These are phyloP conservation scores for Pseudogymnoascus sp. DNA, from an alignment of 2,329 filamentous ascomycete species.

Conservation along the genomic window DNA sequence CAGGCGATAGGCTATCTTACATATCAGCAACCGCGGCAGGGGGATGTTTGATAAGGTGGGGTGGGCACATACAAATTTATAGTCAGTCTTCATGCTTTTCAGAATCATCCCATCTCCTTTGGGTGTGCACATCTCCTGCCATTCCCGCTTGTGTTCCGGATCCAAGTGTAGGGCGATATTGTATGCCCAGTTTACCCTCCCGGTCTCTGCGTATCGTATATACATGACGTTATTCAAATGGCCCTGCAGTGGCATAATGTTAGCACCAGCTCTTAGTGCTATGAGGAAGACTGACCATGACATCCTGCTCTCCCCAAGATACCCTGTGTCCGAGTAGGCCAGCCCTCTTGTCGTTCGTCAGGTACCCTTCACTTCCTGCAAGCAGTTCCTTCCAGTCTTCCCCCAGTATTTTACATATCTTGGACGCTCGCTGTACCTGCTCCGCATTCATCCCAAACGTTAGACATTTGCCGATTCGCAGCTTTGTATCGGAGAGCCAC, in stretches of 20 bases:
- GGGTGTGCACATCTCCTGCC: conserved; percentile 62
- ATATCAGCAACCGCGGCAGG: background rate
- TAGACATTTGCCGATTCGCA: conserved; percentile 65
- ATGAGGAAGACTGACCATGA: conserved; percentile 41
- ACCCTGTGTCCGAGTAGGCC: conserved; percentile 61
- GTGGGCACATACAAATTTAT: conserved; percentile 65
- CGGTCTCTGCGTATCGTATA: conserved; percentile 74
- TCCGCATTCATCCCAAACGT: conserved; percentile 57
- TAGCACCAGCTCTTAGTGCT: conserved; percentile 1
- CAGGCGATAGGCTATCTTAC: conserved; percentile 66
- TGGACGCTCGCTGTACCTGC: conserved; percentile 51
- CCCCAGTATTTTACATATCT: conserved; percentile 52
- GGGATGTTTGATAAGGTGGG: background rate
- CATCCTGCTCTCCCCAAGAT: conserved; percentile 78
- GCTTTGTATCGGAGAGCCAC: conserved; percentile 64
- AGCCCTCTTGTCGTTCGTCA: conserved; percentile 54
- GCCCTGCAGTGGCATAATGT: conserved; percentile 35
- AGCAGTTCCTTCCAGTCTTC: conserved; percentile 64
- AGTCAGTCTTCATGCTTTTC: conserved; percentile 71
- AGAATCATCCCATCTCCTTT: conserved; percentile 66
- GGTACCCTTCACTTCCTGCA: conserved; percentile 67
- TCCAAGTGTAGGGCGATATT: conserved; percentile 61
- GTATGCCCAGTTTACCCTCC: conserved; percentile 68
- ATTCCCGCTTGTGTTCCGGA: conserved; percentile 51
- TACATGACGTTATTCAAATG: conserved; percentile 88